Base-by-base conservation (phyloP, 352 stramenopile species). In the Phytophthora pistaciae region DNA sequence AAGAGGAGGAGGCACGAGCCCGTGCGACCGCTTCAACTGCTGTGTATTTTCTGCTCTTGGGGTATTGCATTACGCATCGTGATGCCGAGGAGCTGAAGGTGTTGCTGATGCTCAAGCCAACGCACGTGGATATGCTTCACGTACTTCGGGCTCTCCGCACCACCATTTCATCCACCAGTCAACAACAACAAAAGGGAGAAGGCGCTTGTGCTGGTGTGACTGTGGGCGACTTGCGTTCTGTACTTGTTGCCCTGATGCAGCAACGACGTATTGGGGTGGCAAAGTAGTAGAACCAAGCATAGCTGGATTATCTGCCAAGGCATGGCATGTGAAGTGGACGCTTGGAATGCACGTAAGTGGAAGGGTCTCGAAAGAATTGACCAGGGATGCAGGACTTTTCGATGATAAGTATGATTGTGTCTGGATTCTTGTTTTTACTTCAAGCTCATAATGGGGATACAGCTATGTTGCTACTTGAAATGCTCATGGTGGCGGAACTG, bases 11-110 rank as follows among this genome's bases (percentile, higher is more conserved):
- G 13, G 31, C 18, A 18, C 31, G 27, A 10, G 52, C 59, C 0
- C 62, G 58, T 16, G 60, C 67, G 49, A 44, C 54, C 1, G 70
- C 75, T 11, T 66, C 70, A 55, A 67, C 36, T 38, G 73, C 75
- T 8, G 73, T 94, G 10, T 95, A 93, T 74, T 92, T 95, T 53
- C 71, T 77, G 18, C 55, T 93, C 55, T 57, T 95, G 31, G 79
- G 85, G 50, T 85, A 90, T 69, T 95, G 88, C 46, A 77, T 94
- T 4, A 66, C 69, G 7, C 64, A 86, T 50, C 78, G 85, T 60
- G 63, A 77, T 40, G 79, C 80, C 0, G 38, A 44, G 3, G 83
- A 90, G 25, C 69, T 95, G 20, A 77, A 85, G 55, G 23, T 58
- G 13, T 58, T 95, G 40, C 60, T 95, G 1, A 64, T 66, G 64